Percentiles rank a stretch among this genome's conserved stretches.
Conservation (phyloP, 495 filamentous ascomycete genomes). For the Penicillium steckii region DNA sequence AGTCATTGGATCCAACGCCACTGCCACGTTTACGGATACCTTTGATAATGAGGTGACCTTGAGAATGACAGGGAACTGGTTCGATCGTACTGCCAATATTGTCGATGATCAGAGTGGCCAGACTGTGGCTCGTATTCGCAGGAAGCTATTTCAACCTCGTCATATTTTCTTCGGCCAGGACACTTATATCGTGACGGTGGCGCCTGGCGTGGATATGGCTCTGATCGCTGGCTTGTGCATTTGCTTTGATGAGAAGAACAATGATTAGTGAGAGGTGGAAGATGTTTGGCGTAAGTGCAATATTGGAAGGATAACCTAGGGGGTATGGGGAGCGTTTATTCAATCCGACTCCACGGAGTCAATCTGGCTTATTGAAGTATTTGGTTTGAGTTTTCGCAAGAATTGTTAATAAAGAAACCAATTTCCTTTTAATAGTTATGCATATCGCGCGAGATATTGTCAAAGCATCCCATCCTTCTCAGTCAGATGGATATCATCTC, state of each 20-base stretch:
- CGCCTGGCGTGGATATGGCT: constrained; percentile 57
- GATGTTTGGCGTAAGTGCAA: too few species aligned
- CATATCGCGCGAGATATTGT: too few species aligned
- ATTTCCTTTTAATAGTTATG: too few species aligned
- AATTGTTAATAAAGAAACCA: too few species aligned
- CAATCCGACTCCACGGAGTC: too few species aligned
- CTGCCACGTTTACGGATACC: constrained; percentile 24
- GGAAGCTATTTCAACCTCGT: constrained; percentile 51
- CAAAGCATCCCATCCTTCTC: too few species aligned
- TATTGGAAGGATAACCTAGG: too few species aligned
- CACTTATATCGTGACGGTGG: constrained; percentile 57
- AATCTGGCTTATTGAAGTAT: too few species aligned
- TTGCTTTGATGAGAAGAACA: constrained; percentile 61
- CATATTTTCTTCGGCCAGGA: constrained; percentile 56
- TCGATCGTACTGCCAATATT: constrained; percentile 27
- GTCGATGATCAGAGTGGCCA: constrained; percentile 37
- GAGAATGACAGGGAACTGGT: constrained; percentile 28
- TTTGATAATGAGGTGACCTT: constrained; percentile 12
- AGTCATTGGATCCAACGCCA: constrained; percentile 33
- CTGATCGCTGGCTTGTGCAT: constrained; percentile 61
- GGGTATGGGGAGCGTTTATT: too few species aligned
- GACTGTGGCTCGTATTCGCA: constrained; percentile 52
- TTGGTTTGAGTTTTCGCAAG: too few species aligned
- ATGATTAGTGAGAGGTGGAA: too few species aligned
- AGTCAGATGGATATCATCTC: too few species aligned